phyloP scores from a whole-genome alignment of 2,329 filamentous ascomycete genomes.

The Stagonosporopsis chrysanthemi region DNA sequence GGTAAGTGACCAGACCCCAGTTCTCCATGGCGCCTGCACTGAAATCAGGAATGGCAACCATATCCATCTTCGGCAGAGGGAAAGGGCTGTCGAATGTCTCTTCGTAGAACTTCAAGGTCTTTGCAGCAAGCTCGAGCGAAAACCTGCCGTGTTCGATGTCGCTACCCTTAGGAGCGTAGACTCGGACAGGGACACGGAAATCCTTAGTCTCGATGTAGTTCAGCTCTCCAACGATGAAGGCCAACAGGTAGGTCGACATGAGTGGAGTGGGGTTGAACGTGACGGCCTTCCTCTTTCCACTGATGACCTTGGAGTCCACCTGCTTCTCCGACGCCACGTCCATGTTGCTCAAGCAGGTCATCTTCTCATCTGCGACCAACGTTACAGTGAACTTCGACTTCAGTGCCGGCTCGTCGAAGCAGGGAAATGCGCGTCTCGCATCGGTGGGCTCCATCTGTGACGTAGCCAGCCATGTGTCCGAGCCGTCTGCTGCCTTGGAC shows the following conservation, averaged over 20 bases:
- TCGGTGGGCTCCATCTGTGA: constrained; percentile 98
- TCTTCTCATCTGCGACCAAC: constrained; percentile 84
- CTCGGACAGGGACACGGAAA: constrained; percentile 89
- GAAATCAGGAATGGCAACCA: constrained; percentile 96
- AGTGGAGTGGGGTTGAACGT: constrained; percentile 90
- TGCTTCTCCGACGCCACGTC: constrained; percentile 83
- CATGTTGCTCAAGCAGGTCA: constrained; percentile 98
- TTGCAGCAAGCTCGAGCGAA: constrained; percentile 86
- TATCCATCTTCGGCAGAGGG: constrained; percentile 92
- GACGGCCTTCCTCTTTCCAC: constrained; percentile 79
- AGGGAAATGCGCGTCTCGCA: constrained; percentile 89
- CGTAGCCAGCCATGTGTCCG: constrained; percentile 82
- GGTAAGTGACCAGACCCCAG: constrained; percentile 95
- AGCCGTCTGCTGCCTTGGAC: constrained; percentile 83
- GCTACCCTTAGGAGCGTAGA: constrained; percentile 91
- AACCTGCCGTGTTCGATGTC: constrained; percentile 91
- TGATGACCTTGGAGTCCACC: constrained; percentile 68
- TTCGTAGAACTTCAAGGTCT: constrained; percentile 92
- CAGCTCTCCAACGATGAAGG: constrained; percentile 92
- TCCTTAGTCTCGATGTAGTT: constrained; percentile 91
- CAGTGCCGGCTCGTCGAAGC: constrained; percentile 93
- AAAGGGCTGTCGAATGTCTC: constrained; percentile 90
- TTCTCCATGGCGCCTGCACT: constrained; percentile 98
- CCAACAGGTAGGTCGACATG: constrained; percentile 96
- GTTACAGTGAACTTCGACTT: constrained; percentile 94